A percentile compares a stretch with the other conserved stretches of the same genome.
These are phyloP conservation scores for Elaeagnus macrophylla DNA, from an alignment of 306 rosid genomes.

Conservation along the genomic window DNA sequence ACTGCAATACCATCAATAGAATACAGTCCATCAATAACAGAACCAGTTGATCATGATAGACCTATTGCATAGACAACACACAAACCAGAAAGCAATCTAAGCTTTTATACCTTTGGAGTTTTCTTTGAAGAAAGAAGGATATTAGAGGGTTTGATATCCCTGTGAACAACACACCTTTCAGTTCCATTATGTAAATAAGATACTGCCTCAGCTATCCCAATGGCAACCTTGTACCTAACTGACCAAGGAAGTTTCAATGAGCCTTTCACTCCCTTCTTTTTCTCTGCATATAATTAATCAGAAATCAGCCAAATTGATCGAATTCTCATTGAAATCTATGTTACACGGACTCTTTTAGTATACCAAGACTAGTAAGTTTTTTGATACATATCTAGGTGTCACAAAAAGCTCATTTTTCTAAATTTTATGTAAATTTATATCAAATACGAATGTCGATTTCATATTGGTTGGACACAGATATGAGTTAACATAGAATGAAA, in stretches of 20 bases:
- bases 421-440: too few species aligned
- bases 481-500: too few species aligned
- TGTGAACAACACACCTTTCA: conserved; percentile 88
- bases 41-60: too few species aligned
- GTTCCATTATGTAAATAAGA: conserved; percentile 82
- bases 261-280: conserved; percentile 48
- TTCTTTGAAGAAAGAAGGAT: conserved; percentile 88
- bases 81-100: conserved; percentile 10
- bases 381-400: too few species aligned
- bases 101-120: conserved; percentile 52
- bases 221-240: conserved; percentile 81
- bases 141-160: conserved; percentile 93
- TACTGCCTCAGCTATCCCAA: conserved; percentile 79
- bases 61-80: not conserved
- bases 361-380: too few species aligned
- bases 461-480: too few species aligned
- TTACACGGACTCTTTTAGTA: too few species aligned
- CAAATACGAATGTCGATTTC: too few species aligned
- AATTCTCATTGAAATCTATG: conserved; percentile 9
- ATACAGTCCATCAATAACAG: conserved; percentile 17
- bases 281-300: conserved; percentile 38
- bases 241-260: conserved; percentile 62
- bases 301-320: conserved; percentile 19
- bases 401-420: too few species aligned
- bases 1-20: conserved; percentile 30